phyloP scores from a whole-genome alignment of 1,284 basidiomycete genomes.

The Naganishia cerealis region DNA sequence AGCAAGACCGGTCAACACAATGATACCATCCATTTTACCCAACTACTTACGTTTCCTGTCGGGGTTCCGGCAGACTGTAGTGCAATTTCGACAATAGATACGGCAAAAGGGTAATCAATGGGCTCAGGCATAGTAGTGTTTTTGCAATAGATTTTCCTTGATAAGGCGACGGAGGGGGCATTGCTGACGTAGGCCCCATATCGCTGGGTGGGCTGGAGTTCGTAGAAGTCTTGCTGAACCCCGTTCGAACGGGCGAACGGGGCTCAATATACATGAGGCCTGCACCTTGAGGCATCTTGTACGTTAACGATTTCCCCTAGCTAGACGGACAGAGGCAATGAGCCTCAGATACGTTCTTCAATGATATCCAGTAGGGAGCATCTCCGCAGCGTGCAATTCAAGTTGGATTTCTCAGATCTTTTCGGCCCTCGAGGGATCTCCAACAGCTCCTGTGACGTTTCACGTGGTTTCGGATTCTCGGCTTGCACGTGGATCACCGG shows the following conservation, averaged over 20 bases:
- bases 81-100: constrained; percentile 42
- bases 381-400: not conserved
- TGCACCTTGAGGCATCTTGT: constrained; percentile 28
- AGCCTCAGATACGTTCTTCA: too few relatives aligned
- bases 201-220: not conserved
- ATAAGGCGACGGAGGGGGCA: not conserved
- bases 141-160: constrained; percentile 10
- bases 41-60: constrained; percentile 29
- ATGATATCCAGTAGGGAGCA: not conserved
- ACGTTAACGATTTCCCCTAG: not conserved
- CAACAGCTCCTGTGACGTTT: not conserved
- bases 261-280: constrained; percentile 28
- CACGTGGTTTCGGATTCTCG: not conserved
- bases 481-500: too few relatives aligned
- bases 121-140: constrained; percentile 36
- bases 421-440: not conserved
- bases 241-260: constrained; percentile 21
- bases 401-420: not conserved
- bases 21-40: not conserved
- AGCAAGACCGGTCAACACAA: not conserved
- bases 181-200: not conserved
- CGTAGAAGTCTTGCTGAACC: constrained; percentile 18
- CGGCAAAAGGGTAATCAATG: constrained; percentile 41
- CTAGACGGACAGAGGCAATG: not conserved
- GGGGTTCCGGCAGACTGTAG: constrained; percentile 44